A percentile compares a stretch with the other conserved stretches of the same genome.
Conservation (phyloP, 2,329 filamentous ascomycete species). For the Aspergillus arachidicola region DNA sequence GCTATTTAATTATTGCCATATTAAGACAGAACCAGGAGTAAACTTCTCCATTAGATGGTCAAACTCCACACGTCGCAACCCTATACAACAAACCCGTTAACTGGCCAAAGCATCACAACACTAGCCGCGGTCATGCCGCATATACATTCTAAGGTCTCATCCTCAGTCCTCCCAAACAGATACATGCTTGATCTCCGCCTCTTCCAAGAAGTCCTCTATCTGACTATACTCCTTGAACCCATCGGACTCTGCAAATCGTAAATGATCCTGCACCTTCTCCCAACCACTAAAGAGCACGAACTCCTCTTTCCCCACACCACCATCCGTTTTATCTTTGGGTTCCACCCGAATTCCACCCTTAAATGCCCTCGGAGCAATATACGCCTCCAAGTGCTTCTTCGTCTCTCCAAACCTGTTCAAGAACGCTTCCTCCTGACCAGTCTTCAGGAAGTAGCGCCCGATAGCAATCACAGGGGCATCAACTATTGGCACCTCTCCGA, state of each 20-base stretch:
- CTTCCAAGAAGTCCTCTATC: conserved; percentile 26
- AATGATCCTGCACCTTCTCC: conserved; percentile 39
- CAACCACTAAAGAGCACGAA: conserved; percentile 48
- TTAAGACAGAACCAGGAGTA: fast-evolving
- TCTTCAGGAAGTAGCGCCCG: conserved; percentile 34
- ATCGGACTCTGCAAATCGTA: conserved; percentile 36
- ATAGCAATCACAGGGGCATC: conserved; percentile 36
- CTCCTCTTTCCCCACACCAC: conserved; percentile 38
- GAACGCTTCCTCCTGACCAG: conserved; percentile 28
- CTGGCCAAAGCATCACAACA: not conserved
- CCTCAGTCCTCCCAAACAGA: not conserved
- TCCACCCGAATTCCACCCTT: conserved; percentile 47
- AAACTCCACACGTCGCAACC: not conserved
- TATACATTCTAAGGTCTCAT: too few relatives aligned
- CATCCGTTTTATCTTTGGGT: conserved; percentile 13
- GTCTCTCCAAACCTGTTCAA: conserved; percentile 27
- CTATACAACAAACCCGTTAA: not conserved
- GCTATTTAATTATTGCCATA: not conserved
- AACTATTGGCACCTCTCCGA: conserved; percentile 25
- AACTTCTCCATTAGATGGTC: too few relatives aligned
- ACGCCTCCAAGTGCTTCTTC: conserved; percentile 28
- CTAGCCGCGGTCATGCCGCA: not conserved
- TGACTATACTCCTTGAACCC: conserved; percentile 32
- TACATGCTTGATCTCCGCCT: conserved; percentile 32
- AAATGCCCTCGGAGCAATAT: conserved; percentile 31